Evolutionary conservation across 2,329 filamentous ascomycete genomes (phyloP), one percentile per base, ranked within the genome.

Genomic region (Lecanosticta acicola): DNA sequence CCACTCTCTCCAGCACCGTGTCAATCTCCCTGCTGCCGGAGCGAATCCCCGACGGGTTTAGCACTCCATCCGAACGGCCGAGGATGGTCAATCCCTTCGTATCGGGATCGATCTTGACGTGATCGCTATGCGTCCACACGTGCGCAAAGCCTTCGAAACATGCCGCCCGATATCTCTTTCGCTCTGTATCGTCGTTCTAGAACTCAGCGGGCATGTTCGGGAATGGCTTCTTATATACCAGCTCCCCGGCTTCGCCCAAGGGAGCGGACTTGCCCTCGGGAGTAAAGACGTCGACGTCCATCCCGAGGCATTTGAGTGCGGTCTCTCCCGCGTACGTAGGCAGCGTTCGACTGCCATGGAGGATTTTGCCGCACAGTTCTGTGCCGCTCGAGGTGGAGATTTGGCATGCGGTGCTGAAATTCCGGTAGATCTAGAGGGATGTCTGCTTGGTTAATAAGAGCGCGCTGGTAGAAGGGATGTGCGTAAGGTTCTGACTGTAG

Each of bases 21-120:
- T 91, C 91, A 32, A 91, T 84, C 64, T 91, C 86, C 19, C 84
- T 80, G 1, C 80, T 84, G 0, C 86, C 86, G 58, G 90, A 91
- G 0, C 86, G 76, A 10, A 90, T 79, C 0, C 86, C 86, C 3
- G 77, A 80, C 0, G 86, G 86, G 59, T 90, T 90, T 41, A 91
- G 68, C 3, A 90, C 85, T 8, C 85, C 85, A 58, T 90, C 86
- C 4, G 72, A 43, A 13, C 32, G 21, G 1, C 84, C 84, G 0
- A 86, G 72, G 58, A 88, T 84, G 4, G 77, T 61, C 4, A 87
- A 62, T 29, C 78, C 76, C 5, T 79, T 77, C 1, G 85, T 89
- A 3, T 67, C 53, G 0, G 85, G 84, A 59, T 89, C 80, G 11
- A 84, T 69, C 32, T 76, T 74, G 56, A 85, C 80, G 60, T 88